Evolutionary conservation across 2,329 filamentous ascomycete genomes (phyloP).

Genomic region (Aspergillus latus): DNA sequence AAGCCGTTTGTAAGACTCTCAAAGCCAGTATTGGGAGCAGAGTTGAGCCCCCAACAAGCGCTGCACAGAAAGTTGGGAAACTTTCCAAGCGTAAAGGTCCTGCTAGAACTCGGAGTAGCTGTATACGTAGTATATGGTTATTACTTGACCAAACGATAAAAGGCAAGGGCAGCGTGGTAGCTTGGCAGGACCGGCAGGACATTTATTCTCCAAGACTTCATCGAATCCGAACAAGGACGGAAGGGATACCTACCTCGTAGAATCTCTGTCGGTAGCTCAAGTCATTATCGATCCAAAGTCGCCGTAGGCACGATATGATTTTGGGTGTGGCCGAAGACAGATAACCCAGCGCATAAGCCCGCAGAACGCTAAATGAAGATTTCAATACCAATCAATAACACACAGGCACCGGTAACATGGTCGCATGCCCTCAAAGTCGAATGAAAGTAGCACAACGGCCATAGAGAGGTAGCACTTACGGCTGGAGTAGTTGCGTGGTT

Average conservation of each 20-base stretch:
- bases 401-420: neutral
- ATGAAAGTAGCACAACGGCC: neutral
- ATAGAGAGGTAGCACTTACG: slow-evolving; percentile 31
- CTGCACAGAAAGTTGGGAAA: slow-evolving; percentile 55
- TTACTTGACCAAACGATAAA: neutral
- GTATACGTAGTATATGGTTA: slow-evolving; percentile 23
- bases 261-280: slow-evolving; percentile 35
- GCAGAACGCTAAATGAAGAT: slow-evolving; percentile 35
- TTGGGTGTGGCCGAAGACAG: slow-evolving; percentile 49
- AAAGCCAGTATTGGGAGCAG: slow-evolving; percentile 40
- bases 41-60: slow-evolving; percentile 54
- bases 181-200: neutral
- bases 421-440: slow-evolving; percentile 1
- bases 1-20: slow-evolving; percentile 27
- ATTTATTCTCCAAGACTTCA: slow-evolving; percentile 6
- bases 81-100: slow-evolving; percentile 46
- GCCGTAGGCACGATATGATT: slow-evolving; percentile 41
- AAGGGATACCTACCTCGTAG: slow-evolving; percentile 34
- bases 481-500: slow-evolving; percentile 30
- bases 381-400: slow-evolving; percentile 12
- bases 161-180: neutral
- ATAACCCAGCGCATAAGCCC: slow-evolving; percentile 52
- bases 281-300: slow-evolving; percentile 32
- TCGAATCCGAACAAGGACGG: slow-evolving; percentile 2
- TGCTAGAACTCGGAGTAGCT: slow-evolving; percentile 43